A percentile compares a stretch with the other conserved stretches of the same genome.
These are phyloP conservation scores for Paramecium primaurelia DNA, from an alignment of 73 alveolate species.

Conservation along the genomic window DNA sequence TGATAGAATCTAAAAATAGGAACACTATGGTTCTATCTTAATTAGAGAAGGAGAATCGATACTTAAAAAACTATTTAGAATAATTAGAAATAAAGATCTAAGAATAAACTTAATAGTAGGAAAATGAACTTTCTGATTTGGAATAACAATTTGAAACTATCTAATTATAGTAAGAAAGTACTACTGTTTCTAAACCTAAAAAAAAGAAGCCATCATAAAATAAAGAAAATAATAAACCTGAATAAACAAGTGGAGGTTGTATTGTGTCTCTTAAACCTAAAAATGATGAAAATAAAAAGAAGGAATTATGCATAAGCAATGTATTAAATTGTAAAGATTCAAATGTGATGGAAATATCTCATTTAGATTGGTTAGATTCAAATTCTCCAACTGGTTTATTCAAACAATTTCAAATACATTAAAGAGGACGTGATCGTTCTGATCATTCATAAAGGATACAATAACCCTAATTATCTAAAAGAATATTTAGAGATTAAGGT, in stretches of 20 bases:
- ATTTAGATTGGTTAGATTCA: background rate
- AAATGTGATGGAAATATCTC: background rate
- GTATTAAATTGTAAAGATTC: constrained; percentile 1
- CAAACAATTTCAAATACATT: background rate
- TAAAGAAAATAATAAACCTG: background rate
- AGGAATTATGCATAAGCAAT: background rate
- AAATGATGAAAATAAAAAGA: background rate
- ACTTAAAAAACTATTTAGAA: background rate
- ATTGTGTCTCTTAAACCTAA: background rate
- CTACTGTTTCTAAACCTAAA: background rate
- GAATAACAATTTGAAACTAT: background rate
- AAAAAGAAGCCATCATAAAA: background rate
- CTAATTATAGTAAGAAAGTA: background rate
- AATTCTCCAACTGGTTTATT: background rate
- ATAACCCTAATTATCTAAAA: background rate
- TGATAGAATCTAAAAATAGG: constrained; percentile 36
- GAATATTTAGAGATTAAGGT: background rate
- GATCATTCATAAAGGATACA: background rate
- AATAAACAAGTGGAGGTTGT: background rate
- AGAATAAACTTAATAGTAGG: background rate
- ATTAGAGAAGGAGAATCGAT: background rate
- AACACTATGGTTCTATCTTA: background rate
- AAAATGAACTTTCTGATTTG: background rate
- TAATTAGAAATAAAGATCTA: background rate
- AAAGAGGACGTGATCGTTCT: background rate